These are phyloP conservation scores for Trametes hirsuta DNA, from an alignment of 1,284 basidiomycete species.

Conservation along the genomic window DNA sequence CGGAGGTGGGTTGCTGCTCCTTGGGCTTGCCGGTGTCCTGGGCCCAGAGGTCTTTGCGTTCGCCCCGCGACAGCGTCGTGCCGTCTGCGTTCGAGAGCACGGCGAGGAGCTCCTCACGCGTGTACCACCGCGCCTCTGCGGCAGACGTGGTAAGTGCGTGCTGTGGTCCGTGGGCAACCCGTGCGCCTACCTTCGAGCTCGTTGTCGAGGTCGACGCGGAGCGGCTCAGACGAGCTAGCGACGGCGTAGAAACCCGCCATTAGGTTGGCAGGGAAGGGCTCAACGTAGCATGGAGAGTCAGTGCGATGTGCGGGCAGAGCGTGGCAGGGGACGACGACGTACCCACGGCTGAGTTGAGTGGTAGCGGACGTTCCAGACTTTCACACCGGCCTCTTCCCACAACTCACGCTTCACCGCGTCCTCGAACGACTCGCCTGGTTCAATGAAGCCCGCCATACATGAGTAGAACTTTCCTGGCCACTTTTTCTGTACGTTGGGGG, in stretches of 20 bases:
- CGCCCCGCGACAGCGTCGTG: constrained; percentile 54
- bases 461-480: constrained; percentile 81
- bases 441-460: constrained; percentile 88
- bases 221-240: constrained; percentile 71
- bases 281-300: not conserved
- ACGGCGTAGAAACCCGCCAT: constrained; percentile 92
- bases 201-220: constrained; percentile 91
- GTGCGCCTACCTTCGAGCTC: constrained; percentile 81
- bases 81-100: constrained; percentile 65
- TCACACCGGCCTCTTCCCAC: constrained; percentile 93
- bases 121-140: constrained; percentile 88
- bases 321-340: constrained; percentile 22
- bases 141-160: not conserved
- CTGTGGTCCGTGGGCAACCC: not conserved
- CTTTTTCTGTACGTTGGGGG: constrained; percentile 50
- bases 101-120: constrained; percentile 69
- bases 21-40: constrained; percentile 17
- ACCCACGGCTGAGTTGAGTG: constrained; percentile 89
- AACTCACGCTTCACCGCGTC: constrained; percentile 93
- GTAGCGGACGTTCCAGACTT: constrained; percentile 84
- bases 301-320: not conserved
- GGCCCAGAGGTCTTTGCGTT: constrained; percentile 57
- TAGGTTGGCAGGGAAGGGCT: constrained; percentile 89
- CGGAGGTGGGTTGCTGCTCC: constrained; percentile 23
- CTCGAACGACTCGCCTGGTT: constrained; percentile 94